These are phyloP conservation scores for Fusarium sacchari DNA, from an alignment of 2,329 filamentous ascomycete genomes.

Conservation along the genomic window DNA sequence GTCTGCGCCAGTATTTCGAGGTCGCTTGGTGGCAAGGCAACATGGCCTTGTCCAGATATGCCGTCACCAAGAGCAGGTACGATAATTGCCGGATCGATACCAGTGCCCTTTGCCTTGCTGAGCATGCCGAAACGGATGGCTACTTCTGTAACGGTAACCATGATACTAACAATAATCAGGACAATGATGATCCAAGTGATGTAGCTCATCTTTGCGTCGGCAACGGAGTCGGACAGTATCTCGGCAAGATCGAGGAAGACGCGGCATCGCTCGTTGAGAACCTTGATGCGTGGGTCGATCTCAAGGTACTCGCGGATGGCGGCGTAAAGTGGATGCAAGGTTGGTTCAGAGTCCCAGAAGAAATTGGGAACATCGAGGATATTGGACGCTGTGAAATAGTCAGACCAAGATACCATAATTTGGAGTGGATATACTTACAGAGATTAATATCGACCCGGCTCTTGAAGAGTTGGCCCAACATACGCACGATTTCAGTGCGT, in stretches of 20 bases:
- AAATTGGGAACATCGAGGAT: conserved; percentile 96
- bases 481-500: conserved; percentile 88
- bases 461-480: conserved; percentile 90
- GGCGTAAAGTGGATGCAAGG: conserved; percentile 90
- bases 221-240: conserved; percentile 91
- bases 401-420: neutral
- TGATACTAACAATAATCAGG: conserved; percentile 88
- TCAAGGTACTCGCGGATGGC: conserved; percentile 97
- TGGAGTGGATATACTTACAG: conserved; percentile 68
- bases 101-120: conserved; percentile 37
- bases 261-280: conserved; percentile 94
- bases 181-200: conserved; percentile 99
- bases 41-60: conserved; percentile 9
- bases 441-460: conserved; percentile 97
- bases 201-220: conserved; percentile 92
- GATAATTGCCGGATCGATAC: conserved; percentile 10
- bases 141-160: conserved; percentile 91
- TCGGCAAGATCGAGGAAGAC: conserved; percentile 97
- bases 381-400: conserved; percentile 75
- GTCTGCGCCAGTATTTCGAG: conserved; percentile 50
- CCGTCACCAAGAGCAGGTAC: conserved; percentile 31
- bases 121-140: conserved; percentile 85
- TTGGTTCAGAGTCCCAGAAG: conserved; percentile 98
- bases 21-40: conserved; percentile 41
- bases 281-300: conserved; percentile 94